Conservation (phyloP, 805 yeast genomes). For the Barnettozyma sucrosica region DNA sequence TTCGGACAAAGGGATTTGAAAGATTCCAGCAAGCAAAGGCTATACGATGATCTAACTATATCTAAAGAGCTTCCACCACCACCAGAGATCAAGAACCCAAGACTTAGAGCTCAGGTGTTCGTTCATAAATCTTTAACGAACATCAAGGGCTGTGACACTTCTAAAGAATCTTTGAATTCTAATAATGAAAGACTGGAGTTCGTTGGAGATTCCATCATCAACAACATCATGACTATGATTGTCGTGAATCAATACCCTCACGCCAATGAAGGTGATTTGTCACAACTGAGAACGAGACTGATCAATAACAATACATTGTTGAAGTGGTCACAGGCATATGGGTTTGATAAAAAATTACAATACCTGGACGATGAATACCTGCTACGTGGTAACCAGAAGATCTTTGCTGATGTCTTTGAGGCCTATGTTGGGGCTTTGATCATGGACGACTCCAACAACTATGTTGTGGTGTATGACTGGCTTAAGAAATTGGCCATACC, state of each 20-base stretch:
- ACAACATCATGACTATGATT: conserved; percentile 63
- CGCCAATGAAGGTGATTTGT: conserved; percentile 75
- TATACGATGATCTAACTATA: not conserved
- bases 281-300: conserved; percentile 61
- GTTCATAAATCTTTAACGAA: conserved; percentile 72
- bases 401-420: conserved; percentile 86
- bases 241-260: conserved; percentile 61
- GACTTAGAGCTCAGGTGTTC: conserved; percentile 64
- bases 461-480: conserved; percentile 52
- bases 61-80: conserved; percentile 50
- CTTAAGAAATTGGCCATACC: conserved; percentile 45
- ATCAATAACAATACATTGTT: conserved; percentile 70
- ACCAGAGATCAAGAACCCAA: conserved; percentile 58
- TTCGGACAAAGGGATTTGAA: not conserved
- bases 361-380: conserved; percentile 42
- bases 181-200: conserved; percentile 89
- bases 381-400: conserved; percentile 56
- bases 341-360: conserved; percentile 52
- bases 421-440: conserved; percentile 87
- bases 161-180: conserved; percentile 48
- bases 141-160: conserved; percentile 49
- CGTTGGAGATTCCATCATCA: conserved; percentile 82
- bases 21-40: not conserved
- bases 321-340: conserved; percentile 65
- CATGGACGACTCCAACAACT: conserved; percentile 46